Evolutionary conservation across 2,329 filamentous ascomycete genomes (phyloP), one percentile per base, ranked within the genome.

Genomic region (Diaporthe vexans): DNA sequence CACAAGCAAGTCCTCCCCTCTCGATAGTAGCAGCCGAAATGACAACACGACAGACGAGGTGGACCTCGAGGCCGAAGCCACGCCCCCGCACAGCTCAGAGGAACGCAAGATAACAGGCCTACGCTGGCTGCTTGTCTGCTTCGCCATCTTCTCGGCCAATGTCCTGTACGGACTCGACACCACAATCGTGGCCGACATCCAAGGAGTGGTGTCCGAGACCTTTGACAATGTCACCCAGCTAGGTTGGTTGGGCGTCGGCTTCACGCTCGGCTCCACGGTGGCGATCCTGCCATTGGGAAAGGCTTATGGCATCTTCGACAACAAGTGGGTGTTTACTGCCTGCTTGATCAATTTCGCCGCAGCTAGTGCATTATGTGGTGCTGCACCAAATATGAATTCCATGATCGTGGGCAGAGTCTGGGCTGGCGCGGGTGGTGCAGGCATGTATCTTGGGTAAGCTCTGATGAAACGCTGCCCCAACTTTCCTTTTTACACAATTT

Each of bases 141-240:
- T 57, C 13, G 33, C 67, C 5, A 37, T 70, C n/a, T 70, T 37
- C 51, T 76, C 76, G 3, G 72, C 72, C 51, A 76, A 78, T 33
- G 74, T 86, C 26, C 83, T 88, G 4, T 86, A 87, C 75, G 82
- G 82, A 9, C 80, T 86, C 35, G 85, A 87, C 79, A 88, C 84
- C 43, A 90, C 88, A 3, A 87, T 90, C 61, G 83, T 86, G 1
- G 86, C 86, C 15, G 84, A 85, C 77, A 80, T 87, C 3, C 67
- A 70, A 17, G 67, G 29, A 15, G 4, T n/a, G 17, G 26, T 70
- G 13, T 37, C 35, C 52, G 52, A 19, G 19, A 24, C 51, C 21
- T 70, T 57, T 21, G 67, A 35, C 51, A 37, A 70, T 21, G 67
- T 70, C 51, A 26, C n/a, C 0, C 21, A 57, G 35, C 51, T 70